These are phyloP conservation scores for Ananas comosus DNA, from an alignment of 176 grass and related monocot species.

Conservation along the genomic window DNA sequence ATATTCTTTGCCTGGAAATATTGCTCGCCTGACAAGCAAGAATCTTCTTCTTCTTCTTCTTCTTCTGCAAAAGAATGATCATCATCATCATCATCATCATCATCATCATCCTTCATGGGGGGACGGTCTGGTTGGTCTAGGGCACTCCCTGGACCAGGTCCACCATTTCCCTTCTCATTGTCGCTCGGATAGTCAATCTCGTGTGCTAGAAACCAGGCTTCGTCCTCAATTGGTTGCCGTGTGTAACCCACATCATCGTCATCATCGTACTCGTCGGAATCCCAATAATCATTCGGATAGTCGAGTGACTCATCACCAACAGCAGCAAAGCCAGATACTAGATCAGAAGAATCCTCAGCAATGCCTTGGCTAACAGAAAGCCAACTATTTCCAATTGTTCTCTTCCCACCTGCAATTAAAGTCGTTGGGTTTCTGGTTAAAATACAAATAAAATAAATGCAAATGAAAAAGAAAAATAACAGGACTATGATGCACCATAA, in stretches of 20 bases:
- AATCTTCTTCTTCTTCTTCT: constrained; percentile 23
- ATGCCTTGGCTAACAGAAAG: constrained; percentile 95
- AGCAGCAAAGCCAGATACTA: constrained; percentile 75
- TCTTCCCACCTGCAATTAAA: constrained; percentile 56
- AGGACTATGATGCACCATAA: neutral
- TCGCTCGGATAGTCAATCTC: constrained; percentile 98
- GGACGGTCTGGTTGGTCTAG: constrained; percentile 44
- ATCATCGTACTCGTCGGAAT: constrained; percentile 91
- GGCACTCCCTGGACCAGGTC: constrained; percentile 36
- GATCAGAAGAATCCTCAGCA: constrained; percentile 80
- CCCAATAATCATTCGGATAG: constrained; percentile 97
- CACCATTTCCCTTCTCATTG: constrained; percentile 71
- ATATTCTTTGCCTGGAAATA: constrained; percentile 59
- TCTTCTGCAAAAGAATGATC: constrained; percentile 86
- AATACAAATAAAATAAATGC: neutral
- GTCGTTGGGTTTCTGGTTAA: neutral
- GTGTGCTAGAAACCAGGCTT: constrained; percentile 94
- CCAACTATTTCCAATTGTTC: constrained; percentile 64
- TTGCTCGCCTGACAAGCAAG: constrained; percentile 77
- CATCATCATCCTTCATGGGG: constrained; percentile 51
- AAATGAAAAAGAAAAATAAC: neutral
- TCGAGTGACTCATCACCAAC: constrained; percentile 71
- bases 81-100: constrained; percentile 34
- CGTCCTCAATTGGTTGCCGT: constrained; percentile 93
- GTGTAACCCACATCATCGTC: constrained; percentile 96